phyloP scores from a whole-genome alignment of 495 filamentous ascomycete species.

The Paragyromitra xinjiangensis region DNA sequence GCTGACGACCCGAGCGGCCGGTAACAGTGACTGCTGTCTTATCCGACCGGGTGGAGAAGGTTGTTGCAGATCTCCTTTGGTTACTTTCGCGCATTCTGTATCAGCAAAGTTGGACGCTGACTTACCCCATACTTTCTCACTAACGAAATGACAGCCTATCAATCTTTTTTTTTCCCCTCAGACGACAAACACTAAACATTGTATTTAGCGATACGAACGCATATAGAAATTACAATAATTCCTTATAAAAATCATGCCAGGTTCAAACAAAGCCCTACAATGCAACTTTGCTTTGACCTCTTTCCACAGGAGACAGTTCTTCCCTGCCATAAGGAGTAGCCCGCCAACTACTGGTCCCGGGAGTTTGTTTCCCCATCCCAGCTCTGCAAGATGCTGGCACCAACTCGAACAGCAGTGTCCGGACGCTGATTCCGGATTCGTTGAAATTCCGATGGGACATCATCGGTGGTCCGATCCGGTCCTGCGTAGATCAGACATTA shows the following conservation, averaged over 20 bases:
- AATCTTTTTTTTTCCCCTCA: neutral
- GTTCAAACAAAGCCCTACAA: neutral
- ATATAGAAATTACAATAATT: neutral
- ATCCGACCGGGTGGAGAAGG: constrained; percentile 24
- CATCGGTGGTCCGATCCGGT: constrained; percentile 43
- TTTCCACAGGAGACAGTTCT: neutral
- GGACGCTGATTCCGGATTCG: constrained; percentile 46
- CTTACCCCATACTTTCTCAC: neutral
- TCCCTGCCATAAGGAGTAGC: constrained; percentile 16
- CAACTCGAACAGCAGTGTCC: constrained; percentile 35
- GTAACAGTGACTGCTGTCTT: constrained; percentile 30
- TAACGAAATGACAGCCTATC: neutral
- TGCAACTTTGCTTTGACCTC: constrained; percentile 40
- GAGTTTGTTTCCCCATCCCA: constrained; percentile 32
- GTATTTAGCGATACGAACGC: too few species aligned
- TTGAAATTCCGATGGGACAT: constrained; percentile 39
- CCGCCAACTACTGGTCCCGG: constrained; percentile 16
- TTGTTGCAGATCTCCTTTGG: constrained; percentile 28
- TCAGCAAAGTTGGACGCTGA: neutral
- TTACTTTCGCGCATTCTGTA: neutral
- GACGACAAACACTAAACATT: too few species aligned
- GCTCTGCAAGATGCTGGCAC: constrained; percentile 43
- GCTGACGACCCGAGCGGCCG: constrained; percentile 35
- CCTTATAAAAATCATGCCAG: neutral
- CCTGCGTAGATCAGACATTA: constrained; percentile 47